Conservation (phyloP, 1,284 basidiomycete species). For the Hortiboletus rubellus region DNA sequence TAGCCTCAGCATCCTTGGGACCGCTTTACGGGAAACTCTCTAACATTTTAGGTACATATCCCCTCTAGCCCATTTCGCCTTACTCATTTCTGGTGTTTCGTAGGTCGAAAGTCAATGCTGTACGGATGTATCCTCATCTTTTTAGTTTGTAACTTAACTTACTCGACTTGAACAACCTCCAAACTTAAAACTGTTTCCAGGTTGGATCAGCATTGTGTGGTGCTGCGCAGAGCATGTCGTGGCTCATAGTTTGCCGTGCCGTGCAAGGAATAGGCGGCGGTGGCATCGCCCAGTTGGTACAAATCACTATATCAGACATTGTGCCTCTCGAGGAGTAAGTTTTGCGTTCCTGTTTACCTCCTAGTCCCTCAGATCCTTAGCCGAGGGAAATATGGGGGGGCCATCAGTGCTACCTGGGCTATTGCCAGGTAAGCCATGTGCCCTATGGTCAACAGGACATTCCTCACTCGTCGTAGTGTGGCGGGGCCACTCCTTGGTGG, state of each 20-base stretch:
- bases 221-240: slow-evolving; percentile 48
- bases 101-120: slow-evolving; percentile 42
- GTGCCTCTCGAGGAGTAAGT: slow-evolving; percentile 35
- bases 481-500: slow-evolving; percentile 45
- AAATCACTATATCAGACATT: slow-evolving; percentile 44
- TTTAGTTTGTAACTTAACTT: slow-evolving; percentile 31
- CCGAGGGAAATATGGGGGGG: slow-evolving; percentile 42
- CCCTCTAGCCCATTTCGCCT: not conserved
- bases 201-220: slow-evolving; percentile 53
- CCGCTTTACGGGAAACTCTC: slow-evolving; percentile 45
- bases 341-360: not conserved
- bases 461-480: slow-evolving; percentile 31
- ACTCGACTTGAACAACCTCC: not conserved
- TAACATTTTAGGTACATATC: slow-evolving; percentile 26
- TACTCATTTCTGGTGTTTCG: not conserved
- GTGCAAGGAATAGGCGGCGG: slow-evolving; percentile 57
- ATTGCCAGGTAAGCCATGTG: slow-evolving; percentile 37
- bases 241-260: slow-evolving; percentile 49
- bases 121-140: slow-evolving; percentile 41
- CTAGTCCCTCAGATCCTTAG: slow-evolving; percentile 17
- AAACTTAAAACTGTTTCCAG: slow-evolving; percentile 13
- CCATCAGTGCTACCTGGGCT: slow-evolving; percentile 48
- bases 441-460: not conserved
- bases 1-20: slow-evolving; percentile 34
- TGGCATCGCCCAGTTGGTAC: slow-evolving; percentile 38